Percentiles rank a stretch among this genome's conserved stretches.
phyloP scores from a whole-genome alignment of 2,329 filamentous ascomycete genomes.

The Tympanopsis confertula region DNA sequence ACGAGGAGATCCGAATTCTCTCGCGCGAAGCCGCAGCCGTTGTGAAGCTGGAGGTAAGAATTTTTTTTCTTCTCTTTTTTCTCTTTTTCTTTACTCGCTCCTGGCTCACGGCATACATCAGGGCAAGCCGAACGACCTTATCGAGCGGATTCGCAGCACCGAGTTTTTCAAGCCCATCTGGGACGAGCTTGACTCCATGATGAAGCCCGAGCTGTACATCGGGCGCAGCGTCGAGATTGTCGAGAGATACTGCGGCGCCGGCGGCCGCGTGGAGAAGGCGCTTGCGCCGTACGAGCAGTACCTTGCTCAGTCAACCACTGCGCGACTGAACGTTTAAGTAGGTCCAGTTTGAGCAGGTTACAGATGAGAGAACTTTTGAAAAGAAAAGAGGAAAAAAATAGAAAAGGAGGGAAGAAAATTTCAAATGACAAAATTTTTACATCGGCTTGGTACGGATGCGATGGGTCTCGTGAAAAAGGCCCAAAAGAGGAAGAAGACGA shows the following conservation, averaged over 20 bases:
- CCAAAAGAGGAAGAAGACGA: too few relatives aligned
- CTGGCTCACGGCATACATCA: too few relatives aligned
- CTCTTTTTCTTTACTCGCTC: not conserved
- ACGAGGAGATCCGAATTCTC: constrained; percentile 78
- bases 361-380: too few relatives aligned
- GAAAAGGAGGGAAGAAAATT: too few relatives aligned
- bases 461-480: too few relatives aligned
- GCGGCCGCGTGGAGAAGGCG: constrained; percentile 23
- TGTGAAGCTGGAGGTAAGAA: constrained; percentile 37
- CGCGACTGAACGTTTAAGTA: constrained; percentile 23
- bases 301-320: constrained; percentile 19
- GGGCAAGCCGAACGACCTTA: constrained; percentile 69
- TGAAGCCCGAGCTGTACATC: constrained; percentile 45
- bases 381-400: too few relatives aligned
- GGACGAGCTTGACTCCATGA: constrained; percentile 54
- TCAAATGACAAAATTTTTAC: too few relatives aligned
- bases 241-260: constrained; percentile 28
- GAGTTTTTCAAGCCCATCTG: constrained; percentile 67
- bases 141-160: constrained; percentile 62
- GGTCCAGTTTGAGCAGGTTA: too few relatives aligned
- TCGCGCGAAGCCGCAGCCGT: constrained; percentile 63
- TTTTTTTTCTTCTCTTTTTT: constrained; percentile 1
- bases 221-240: constrained; percentile 33
- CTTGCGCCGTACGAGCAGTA: constrained; percentile 22
- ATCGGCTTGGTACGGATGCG: too few relatives aligned